Base-by-base conservation (phyloP, 495 filamentous ascomycete genomes). In the Coniosporium apollinis region DNA sequence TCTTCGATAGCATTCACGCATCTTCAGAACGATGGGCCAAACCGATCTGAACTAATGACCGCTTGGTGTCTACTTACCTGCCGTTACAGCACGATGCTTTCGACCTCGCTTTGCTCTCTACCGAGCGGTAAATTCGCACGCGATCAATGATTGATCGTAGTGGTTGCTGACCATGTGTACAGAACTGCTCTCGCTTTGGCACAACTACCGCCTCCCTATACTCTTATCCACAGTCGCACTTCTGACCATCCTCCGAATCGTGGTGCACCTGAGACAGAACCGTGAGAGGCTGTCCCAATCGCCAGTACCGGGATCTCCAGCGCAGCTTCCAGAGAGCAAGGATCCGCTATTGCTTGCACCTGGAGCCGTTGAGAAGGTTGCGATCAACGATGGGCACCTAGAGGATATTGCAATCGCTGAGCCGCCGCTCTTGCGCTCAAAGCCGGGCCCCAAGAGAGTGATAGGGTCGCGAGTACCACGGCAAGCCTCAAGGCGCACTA, bases 131-230 rank as follows among this genome's bases (percentile, higher is more conserved):
- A n/a, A n/a, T n/a, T n/a, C n/a, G n/a, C n/a, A n/a, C n/a, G n/a
- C n/a, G n/a, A n/a, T n/a, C n/a, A n/a, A n/a, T n/a, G n/a, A n/a
- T n/a, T n/a, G n/a, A n/a, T n/a, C n/a, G n/a, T n/a, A n/a, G n/a
- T n/a, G n/a, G n/a, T n/a, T n/a, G n/a, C n/a, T n/a, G n/a, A n/a
- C n/a, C n/a, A n/a, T n/a, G n/a, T n/a, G n/a, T n/a, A n/a, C 26
- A 51, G 51, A 57, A 38, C 45, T 55, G 26, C 41, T 57, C 0
- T 36, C 42, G 7, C 34, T 57, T 31, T 57, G 54, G 51, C 54
- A 57, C 38, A 35, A 40, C 8, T 42, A 52, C 30, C 51, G 54
- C 11, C 34, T 46, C 5, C 43, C 49, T 13, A 15, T 57, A 6
- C 33, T 57, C 7, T 37, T 57, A 22, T 42, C 49, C 13, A 45